Evolutionary conservation across 2,329 filamentous ascomycete genomes (phyloP).

Genomic region (Cladosporium sp.): DNA sequence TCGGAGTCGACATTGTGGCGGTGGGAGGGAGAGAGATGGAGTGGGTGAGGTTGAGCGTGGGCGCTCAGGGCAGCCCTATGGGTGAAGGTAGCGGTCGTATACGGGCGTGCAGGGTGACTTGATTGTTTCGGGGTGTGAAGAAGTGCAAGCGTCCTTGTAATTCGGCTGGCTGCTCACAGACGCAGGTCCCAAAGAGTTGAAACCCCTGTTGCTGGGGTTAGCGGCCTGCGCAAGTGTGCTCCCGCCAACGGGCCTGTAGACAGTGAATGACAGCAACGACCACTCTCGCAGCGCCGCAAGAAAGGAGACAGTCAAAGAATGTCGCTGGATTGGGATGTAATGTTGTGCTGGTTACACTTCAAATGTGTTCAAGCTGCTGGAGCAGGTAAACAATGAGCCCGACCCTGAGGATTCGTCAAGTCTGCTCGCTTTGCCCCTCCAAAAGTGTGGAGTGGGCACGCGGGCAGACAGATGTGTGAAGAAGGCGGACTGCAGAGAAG

Average conservation of each 20-base stretch:
- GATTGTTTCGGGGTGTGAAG: background rate
- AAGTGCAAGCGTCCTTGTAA: background rate
- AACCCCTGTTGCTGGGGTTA: conserved; percentile 4
- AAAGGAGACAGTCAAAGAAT: no score
- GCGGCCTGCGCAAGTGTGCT: background rate
- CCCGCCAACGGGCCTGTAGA: no score
- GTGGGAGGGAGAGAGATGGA: background rate
- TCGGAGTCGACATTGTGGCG: conserved; percentile 25
- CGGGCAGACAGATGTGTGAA: background rate
- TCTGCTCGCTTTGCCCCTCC: conserved; percentile 2
- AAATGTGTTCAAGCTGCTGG: background rate
- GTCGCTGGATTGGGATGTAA: no score
- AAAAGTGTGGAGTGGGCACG: no score
- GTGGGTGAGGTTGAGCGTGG: background rate
- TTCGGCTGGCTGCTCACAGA: background rate
- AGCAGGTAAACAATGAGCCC: background rate
- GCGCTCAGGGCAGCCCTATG: conserved; percentile 17
- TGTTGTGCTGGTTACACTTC: background rate
- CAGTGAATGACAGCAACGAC: background rate
- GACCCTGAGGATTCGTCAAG: background rate
- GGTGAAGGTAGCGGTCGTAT: background rate
- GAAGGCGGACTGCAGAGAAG: background rate
- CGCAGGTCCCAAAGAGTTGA: conserved; percentile 1
- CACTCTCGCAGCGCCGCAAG: background rate
- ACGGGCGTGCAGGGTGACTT: background rate